phyloP scores from a whole-genome alignment of 208 protist genomes.

The Acanthamoeba castellanii region DNA sequence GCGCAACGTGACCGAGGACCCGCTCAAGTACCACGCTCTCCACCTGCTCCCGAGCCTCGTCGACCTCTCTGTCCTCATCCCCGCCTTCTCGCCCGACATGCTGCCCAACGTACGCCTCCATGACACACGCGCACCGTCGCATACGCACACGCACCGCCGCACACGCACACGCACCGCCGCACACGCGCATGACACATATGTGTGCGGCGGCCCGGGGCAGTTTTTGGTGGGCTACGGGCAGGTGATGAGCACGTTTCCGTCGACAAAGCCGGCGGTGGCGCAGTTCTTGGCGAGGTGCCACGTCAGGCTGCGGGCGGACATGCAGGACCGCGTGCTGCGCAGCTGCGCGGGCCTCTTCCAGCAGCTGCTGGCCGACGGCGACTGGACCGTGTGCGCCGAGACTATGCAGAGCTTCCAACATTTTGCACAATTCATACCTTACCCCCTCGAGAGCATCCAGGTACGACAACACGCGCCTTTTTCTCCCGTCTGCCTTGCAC shows the following conservation, averaged over 20 bases:
- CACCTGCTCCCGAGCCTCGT: neutral
- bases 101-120: slow-evolving; percentile 12
- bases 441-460: slow-evolving; percentile 15
- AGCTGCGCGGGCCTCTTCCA: slow-evolving; percentile 38
- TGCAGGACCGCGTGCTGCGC: slow-evolving; percentile 7
- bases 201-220: neutral
- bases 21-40: neutral
- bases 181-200: neutral
- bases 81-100: slow-evolving; percentile 5
- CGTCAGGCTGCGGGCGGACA: neutral
- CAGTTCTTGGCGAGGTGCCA: slow-evolving; percentile 34
- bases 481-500: neutral
- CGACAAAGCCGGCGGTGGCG: neutral
- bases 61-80: slow-evolving; percentile 31
- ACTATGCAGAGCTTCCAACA: slow-evolving; percentile 39
- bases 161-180: too few species aligned
- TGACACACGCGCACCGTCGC: neutral
- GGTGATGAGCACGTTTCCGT: slow-evolving; percentile 42
- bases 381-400: slow-evolving; percentile 56
- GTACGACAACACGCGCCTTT: neutral
- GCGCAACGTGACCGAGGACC: slow-evolving; percentile 30
- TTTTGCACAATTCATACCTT: slow-evolving; percentile 33
- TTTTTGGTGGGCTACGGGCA: slow-evolving; percentile 26
- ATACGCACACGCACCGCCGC: too few species aligned
- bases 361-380: slow-evolving; percentile 49